A percentile compares a stretch with the other conserved stretches of the same genome.
These are phyloP conservation scores for Anisodus tanguticus DNA, from an alignment of 257 asterid species.

Conservation along the genomic window DNA sequence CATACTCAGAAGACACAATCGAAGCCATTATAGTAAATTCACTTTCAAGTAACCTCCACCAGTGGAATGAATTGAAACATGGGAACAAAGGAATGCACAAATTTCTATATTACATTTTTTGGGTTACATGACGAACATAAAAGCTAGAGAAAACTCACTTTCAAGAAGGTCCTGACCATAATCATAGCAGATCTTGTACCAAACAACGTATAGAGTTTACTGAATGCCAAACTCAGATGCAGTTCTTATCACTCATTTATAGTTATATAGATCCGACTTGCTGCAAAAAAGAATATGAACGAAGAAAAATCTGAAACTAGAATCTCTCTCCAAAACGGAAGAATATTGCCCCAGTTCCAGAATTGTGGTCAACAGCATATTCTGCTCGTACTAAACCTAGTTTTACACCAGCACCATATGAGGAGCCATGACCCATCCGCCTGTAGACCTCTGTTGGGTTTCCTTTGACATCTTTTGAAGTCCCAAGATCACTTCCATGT, in stretches of 20 bases:
- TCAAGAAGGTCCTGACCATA: neutral
- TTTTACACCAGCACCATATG: conserved; percentile 91
- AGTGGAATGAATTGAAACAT: neutral
- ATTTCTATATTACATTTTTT: conserved; percentile 7
- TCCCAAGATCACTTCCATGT: conserved; percentile 94
- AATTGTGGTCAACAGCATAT: conserved; percentile 88
- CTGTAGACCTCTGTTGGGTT: conserved; percentile 94
- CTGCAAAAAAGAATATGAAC: conserved; percentile 2
- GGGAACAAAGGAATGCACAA: conserved; percentile 1
- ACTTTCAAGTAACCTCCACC: neutral
- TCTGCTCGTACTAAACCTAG: conserved; percentile 90
- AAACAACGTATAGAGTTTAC: conserved; percentile 1
- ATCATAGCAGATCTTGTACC: conserved; percentile 3
- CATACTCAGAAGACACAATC: neutral
- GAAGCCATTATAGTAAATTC: neutral
- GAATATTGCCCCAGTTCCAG: conserved; percentile 88
- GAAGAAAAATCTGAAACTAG: conserved; percentile 35
- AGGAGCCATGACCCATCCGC: conserved; percentile 91
- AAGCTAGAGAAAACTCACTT: neutral
- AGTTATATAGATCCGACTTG: neutral
- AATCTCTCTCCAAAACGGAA: conserved; percentile 98
- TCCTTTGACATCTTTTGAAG: conserved; percentile 92
- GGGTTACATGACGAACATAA: neutral
- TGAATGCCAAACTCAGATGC: conserved; percentile 13
- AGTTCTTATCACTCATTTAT: neutral